These are phyloP conservation scores for Microdochium trichocladiopsis DNA, from an alignment of 2,329 filamentous ascomycete species.

Conservation along the genomic window DNA sequence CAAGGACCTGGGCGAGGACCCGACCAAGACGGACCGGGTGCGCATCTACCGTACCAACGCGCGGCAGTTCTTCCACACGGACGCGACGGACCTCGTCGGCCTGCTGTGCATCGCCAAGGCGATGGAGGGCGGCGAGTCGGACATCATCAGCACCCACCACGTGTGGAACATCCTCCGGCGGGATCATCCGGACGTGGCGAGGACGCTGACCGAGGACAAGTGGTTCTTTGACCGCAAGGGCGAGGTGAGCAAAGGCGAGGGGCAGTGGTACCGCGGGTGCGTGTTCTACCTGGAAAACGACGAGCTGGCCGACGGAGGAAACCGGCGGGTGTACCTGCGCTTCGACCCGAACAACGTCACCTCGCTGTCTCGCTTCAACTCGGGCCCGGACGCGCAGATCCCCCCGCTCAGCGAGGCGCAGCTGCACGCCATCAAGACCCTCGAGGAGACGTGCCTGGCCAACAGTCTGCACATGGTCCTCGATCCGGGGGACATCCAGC, in stretches of 20 bases:
- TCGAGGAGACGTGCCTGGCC: constrained; percentile 70
- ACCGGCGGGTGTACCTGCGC: constrained; percentile 69
- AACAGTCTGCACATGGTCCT: constrained; percentile 78
- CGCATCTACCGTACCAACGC: constrained; percentile 88
- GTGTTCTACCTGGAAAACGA: constrained; percentile 72
- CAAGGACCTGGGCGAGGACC: constrained; percentile 80
- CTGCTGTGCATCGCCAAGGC: constrained; percentile 75
- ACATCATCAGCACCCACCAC: constrained; percentile 70
- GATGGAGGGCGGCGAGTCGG: constrained; percentile 74
- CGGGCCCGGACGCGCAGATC: constrained; percentile 58
- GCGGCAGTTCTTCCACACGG: constrained; percentile 77
- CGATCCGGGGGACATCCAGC: constrained; percentile 86
- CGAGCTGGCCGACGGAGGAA: constrained; percentile 33
- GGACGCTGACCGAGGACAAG: constrained; percentile 65
- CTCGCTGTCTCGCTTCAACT: constrained; percentile 65
- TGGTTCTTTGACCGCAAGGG: constrained; percentile 95
- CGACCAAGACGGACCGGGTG: constrained; percentile 74
- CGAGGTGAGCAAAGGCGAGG: constrained; percentile 66
- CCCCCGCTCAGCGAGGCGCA: constrained; percentile 66
- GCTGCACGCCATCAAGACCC: constrained; percentile 56
- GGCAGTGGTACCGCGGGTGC: constrained; percentile 64
- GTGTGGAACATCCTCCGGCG: constrained; percentile 75
- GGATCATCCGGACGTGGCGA: constrained; percentile 71
- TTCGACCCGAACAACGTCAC: constrained; percentile 87
- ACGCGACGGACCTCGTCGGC: constrained; percentile 77